Evolutionary conservation across 805 yeast species (phyloP).

Genomic region (Spathaspora hagerdaliae): DNA sequence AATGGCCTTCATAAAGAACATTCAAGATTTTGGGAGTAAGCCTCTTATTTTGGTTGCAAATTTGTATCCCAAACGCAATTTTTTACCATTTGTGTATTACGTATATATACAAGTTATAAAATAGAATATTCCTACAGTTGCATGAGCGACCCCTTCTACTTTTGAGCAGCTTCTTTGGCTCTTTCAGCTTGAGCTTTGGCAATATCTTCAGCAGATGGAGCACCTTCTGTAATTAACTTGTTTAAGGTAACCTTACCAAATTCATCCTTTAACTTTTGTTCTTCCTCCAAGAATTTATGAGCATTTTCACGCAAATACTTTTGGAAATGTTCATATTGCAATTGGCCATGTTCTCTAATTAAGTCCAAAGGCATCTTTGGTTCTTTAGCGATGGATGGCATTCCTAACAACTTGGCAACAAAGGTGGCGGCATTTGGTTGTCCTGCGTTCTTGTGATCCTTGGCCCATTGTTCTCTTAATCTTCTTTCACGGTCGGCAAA

Average conservation of each 20-base stretch:
- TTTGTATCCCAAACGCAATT: background rate
- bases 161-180: slow-evolving; percentile 5
- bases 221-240: slow-evolving; percentile 79
- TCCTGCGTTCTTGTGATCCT: slow-evolving; percentile 39
- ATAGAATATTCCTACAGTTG: background rate
- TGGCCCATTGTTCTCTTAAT: slow-evolving; percentile 68
- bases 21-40: too few relatives aligned
- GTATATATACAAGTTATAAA: slow-evolving; percentile 2
- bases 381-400: slow-evolving; percentile 46
- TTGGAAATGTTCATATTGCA: slow-evolving; percentile 79
- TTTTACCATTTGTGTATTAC: background rate
- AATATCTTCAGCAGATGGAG: slow-evolving; percentile 69
- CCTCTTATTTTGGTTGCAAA: too few relatives aligned
- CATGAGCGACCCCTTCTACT: background rate
- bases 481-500: slow-evolving; percentile 72
- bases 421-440: slow-evolving; percentile 46
- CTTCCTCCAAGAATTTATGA: slow-evolving; percentile 74
- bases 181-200: slow-evolving; percentile 38
- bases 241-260: slow-evolving; percentile 79
- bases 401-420: slow-evolving; percentile 62
- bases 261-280: slow-evolving; percentile 78
- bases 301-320: slow-evolving; percentile 55
- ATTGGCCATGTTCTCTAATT: slow-evolving; percentile 89
- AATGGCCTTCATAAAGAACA: too few relatives aligned
- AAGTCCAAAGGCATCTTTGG: slow-evolving; percentile 83